These are phyloP conservation scores for Diversispora epigaea DNA, from an alignment of 192 early-diverging fungal genomes.

Conservation along the genomic window DNA sequence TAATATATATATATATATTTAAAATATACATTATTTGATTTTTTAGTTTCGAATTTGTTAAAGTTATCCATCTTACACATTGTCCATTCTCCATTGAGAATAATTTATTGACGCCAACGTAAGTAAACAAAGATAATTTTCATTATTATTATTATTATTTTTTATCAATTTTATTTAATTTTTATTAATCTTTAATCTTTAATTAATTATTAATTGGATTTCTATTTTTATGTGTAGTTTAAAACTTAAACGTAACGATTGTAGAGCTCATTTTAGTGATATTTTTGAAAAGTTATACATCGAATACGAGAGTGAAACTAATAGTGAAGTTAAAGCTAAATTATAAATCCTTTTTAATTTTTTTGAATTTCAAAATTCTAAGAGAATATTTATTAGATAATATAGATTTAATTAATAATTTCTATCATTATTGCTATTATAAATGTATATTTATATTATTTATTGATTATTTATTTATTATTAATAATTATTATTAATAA, in stretches of 20 bases:
- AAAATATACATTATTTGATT: constrained; percentile 44
- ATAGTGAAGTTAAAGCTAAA: constrained; percentile 19
- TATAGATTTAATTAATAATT: too few species aligned
- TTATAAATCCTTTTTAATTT: constrained; percentile 10
- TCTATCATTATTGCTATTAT: too few species aligned
- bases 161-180: not conserved
- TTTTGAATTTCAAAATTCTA: too few species aligned
- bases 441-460: too few species aligned
- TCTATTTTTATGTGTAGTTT: not conserved
- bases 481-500: too few species aligned
- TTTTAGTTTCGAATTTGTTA: constrained; percentile 80
- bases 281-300: constrained; percentile 9
- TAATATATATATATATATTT: not conserved
- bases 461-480: too few species aligned
- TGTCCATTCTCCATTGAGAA: constrained; percentile 77
- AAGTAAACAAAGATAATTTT: not conserved
- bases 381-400: too few species aligned
- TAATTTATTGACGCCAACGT: constrained; percentile 86
- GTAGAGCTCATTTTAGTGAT: not conserved
- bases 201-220: too few species aligned
- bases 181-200: constrained; percentile 6
- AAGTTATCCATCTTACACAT: constrained; percentile 69
- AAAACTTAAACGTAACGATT: constrained; percentile 27
- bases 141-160: not conserved
- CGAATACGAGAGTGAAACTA: not conserved